Evolutionary conservation across 73 alveolate genomes (phyloP).

Genomic region (Blepharisma stoltei): DNA sequence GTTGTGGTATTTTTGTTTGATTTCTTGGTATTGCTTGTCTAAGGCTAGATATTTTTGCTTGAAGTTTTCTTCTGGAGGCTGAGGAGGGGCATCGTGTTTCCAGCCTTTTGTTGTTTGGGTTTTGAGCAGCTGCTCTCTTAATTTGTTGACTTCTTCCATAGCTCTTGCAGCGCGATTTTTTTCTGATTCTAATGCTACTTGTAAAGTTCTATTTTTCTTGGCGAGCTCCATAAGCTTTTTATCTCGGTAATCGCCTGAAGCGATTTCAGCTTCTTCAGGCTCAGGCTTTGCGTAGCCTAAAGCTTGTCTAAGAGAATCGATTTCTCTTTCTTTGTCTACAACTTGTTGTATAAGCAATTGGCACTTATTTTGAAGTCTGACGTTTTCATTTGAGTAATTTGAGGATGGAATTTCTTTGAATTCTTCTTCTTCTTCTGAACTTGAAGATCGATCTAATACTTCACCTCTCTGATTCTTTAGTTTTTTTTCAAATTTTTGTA

Average conservation of each 20-base stretch:
- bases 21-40: neutral
- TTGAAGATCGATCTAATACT: conserved; percentile 31
- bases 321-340: conserved; percentile 24
- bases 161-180: conserved; percentile 28
- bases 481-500: conserved; percentile 31
- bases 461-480: conserved; percentile 19
- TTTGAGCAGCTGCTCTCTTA: neutral
- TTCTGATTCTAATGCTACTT: conserved; percentile 23
- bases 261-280: neutral
- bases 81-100: neutral
- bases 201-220: conserved; percentile 14
- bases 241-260: conserved; percentile 4
- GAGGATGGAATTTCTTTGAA: neutral
- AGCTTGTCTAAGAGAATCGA: conserved; percentile 1
- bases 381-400: conserved; percentile 25
- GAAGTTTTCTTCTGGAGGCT: neutral
- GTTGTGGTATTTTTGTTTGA: neutral
- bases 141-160: conserved; percentile 22
- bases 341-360: conserved; percentile 15
- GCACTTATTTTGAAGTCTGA: conserved; percentile 4
- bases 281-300: conserved; percentile 28
- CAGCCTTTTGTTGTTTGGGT: conserved; percentile 18
- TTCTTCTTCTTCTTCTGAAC: conserved; percentile 16
- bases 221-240: conserved; percentile 26
- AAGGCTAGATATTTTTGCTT: neutral